Evolutionary conservation across 495 filamentous ascomycete species (phyloP).

Genomic region (Penicillium desertorum): DNA sequence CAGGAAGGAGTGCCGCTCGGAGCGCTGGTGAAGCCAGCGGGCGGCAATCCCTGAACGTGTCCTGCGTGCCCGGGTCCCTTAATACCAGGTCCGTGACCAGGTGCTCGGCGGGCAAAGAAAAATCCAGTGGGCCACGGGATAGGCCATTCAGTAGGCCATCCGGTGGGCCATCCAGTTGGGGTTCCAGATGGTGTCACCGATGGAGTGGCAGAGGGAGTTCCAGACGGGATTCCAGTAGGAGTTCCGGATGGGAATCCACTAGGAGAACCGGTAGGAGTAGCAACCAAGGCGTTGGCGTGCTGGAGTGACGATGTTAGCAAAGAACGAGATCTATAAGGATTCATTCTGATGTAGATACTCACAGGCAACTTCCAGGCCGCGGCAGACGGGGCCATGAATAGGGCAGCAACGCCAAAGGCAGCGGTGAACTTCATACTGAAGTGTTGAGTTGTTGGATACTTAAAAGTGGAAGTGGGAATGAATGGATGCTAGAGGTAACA

Average conservation of each 20-base stretch:
- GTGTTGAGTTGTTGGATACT: slow-evolving; percentile 11
- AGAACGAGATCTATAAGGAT: background rate
- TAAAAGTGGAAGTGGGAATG: slow-evolving; percentile 10
- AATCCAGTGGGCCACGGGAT: background rate
- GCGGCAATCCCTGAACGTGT: background rate
- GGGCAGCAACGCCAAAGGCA: slow-evolving; percentile 30
- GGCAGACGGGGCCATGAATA: slow-evolving; percentile 27
- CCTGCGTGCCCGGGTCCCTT: background rate
- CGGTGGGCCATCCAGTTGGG: background rate
- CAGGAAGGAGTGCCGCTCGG: background rate
- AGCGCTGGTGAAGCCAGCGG: background rate
- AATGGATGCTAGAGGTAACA: slow-evolving; percentile 23
- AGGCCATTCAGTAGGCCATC: background rate
- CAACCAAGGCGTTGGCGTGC: slow-evolving; percentile 3
- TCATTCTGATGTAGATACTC: background rate
- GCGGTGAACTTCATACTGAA: slow-evolving; percentile 38
- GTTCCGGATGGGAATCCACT: slow-evolving; percentile 10
- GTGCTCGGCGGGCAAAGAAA: background rate
- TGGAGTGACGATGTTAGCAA: background rate
- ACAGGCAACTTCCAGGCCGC: slow-evolving; percentile 22
- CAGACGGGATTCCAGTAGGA: background rate
- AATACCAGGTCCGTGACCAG: background rate
- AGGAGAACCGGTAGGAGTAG: slow-evolving; percentile 10
- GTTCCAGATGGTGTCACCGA: background rate
- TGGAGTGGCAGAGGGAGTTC: background rate